Conservation (phyloP, 2,329 filamentous ascomycete species). For the Allantophomopsis cytisporea region DNA sequence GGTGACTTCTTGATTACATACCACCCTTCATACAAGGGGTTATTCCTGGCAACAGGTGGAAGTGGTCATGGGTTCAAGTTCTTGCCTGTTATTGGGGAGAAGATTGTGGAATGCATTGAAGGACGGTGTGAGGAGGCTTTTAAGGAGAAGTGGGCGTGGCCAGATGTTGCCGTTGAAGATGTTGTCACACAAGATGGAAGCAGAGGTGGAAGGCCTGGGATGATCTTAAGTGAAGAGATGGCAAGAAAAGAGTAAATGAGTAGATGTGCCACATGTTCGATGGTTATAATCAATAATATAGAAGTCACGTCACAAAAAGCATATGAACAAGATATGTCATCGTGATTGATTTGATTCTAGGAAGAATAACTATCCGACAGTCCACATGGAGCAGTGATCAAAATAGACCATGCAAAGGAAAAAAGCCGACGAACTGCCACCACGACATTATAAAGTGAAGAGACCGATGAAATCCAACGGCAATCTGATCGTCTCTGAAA, state of each 20-base stretch:
- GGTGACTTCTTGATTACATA: conserved; percentile 47
- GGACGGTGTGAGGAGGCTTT: conserved; percentile 24
- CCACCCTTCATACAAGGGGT: conserved; percentile 31
- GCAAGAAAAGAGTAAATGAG: not conserved
- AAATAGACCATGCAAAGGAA: too few relatives aligned
- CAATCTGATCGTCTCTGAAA: too few relatives aligned
- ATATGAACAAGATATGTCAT: too few relatives aligned
- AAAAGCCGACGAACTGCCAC: not conserved
- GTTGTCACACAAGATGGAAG: conserved; percentile 17
- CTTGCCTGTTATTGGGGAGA: conserved; percentile 30
- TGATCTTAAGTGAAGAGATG: conserved; percentile 11
- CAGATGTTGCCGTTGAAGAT: conserved; percentile 15
- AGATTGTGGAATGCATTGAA: conserved; percentile 26
- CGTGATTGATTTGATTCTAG: too few relatives aligned
- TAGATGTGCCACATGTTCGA: too few relatives aligned
- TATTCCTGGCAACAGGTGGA: conserved; percentile 34
- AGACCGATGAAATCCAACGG: too few relatives aligned
- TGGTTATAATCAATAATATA: too few relatives aligned
- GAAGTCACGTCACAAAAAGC: too few relatives aligned
- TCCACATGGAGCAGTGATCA: too few relatives aligned
- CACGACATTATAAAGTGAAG: not conserved
- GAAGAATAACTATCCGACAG: too few relatives aligned
- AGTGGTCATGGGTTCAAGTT: conserved; percentile 37
- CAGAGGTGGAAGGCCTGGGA: conserved; percentile 12
- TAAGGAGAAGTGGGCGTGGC: conserved; percentile 39